A percentile compares a stretch with the other conserved stretches of the same genome.
Conservation (phyloP, 768 basidiomycete genomes). For the Gyrodon lividus region DNA sequence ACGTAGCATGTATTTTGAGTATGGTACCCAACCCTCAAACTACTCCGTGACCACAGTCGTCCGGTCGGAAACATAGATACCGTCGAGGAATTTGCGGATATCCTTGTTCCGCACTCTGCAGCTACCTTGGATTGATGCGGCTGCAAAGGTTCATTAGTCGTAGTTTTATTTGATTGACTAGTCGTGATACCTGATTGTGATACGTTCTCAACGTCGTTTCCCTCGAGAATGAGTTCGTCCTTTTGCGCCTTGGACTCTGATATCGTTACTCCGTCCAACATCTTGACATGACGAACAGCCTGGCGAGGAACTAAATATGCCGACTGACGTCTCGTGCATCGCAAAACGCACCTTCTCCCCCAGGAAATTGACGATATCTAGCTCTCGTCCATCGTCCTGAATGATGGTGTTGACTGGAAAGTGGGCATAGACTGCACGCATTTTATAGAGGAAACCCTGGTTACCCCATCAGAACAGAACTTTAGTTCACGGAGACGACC, state of each 20-base stretch:
- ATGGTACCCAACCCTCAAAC: slow-evolving; percentile 9
- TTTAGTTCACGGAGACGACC: not conserved
- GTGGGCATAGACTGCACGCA: slow-evolving; percentile 99
- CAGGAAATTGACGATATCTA: slow-evolving; percentile 95
- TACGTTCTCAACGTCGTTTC: slow-evolving; percentile 95
- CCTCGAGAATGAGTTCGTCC: slow-evolving; percentile 91
- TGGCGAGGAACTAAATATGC: slow-evolving; percentile 29
- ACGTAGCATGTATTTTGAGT: slow-evolving; percentile 18
- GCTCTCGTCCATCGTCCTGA: slow-evolving; percentile 62
- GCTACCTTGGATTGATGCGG: slow-evolving; percentile 94
- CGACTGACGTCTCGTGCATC: not conserved
- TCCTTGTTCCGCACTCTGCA: slow-evolving; percentile 99
- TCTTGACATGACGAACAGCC: slow-evolving; percentile 89
- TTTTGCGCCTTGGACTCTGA: slow-evolving; percentile 89
- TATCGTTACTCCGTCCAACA: slow-evolving; percentile 86
- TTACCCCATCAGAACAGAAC: slow-evolving; percentile 2
- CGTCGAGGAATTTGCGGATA: slow-evolving; percentile 98
- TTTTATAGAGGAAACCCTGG: slow-evolving; percentile 99
- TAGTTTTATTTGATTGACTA: not conserved
- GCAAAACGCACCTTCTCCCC: slow-evolving; percentile 77
- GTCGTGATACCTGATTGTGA: slow-evolving; percentile 80
- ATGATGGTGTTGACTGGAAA: slow-evolving; percentile 99
- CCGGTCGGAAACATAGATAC: slow-evolving; percentile 88
- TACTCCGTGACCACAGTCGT: slow-evolving; percentile 51
- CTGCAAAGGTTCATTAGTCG: slow-evolving; percentile 37